These are phyloP conservation scores for Candida broadrunensis DNA, from an alignment of 805 yeast genomes.

Conservation along the genomic window DNA sequence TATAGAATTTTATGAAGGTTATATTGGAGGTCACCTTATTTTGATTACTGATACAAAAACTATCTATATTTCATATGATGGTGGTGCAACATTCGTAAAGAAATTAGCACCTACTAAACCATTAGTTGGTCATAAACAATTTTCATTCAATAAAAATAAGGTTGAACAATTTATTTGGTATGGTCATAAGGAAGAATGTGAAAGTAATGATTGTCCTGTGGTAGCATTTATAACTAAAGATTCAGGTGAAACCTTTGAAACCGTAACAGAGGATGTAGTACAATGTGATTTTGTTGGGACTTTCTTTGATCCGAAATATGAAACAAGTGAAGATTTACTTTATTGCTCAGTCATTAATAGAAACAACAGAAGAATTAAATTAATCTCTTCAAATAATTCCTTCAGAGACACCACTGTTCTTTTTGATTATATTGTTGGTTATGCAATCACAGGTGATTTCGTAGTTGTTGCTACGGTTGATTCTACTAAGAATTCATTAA, in stretches of 20 bases:
- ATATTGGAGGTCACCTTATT: constrained; percentile 53
- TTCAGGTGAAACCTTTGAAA: constrained; percentile 62
- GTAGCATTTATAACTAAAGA: constrained; percentile 63
- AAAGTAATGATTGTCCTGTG: constrained; percentile 44
- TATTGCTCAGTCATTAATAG: constrained; percentile 56
- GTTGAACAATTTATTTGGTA: constrained; percentile 63
- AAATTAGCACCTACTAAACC: constrained; percentile 52
- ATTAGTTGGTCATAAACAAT: constrained; percentile 33
- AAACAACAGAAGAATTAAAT: constrained; percentile 22
- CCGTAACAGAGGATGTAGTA: constrained; percentile 50
- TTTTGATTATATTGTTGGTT: constrained; percentile 66
- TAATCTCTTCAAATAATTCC: constrained; percentile 51
- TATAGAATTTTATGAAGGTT: constrained; percentile 45
- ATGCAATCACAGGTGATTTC: constrained; percentile 68
- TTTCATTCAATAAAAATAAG: constrained; percentile 63
- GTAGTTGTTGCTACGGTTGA: constrained; percentile 66
- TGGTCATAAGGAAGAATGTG: constrained; percentile 55
- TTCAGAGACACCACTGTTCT: constrained; percentile 42
- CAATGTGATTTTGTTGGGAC: constrained; percentile 69
- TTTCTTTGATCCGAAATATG: constrained; percentile 35
- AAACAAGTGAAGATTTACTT: constrained; percentile 48
- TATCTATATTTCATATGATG: constrained; percentile 61
- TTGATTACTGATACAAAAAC: constrained; percentile 47
- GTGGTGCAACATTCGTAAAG: constrained; percentile 56
- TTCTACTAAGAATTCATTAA: constrained; percentile 34